Conservation (phyloP, 2,329 filamentous ascomycete species). For the Aureobasidium sp. region DNA sequence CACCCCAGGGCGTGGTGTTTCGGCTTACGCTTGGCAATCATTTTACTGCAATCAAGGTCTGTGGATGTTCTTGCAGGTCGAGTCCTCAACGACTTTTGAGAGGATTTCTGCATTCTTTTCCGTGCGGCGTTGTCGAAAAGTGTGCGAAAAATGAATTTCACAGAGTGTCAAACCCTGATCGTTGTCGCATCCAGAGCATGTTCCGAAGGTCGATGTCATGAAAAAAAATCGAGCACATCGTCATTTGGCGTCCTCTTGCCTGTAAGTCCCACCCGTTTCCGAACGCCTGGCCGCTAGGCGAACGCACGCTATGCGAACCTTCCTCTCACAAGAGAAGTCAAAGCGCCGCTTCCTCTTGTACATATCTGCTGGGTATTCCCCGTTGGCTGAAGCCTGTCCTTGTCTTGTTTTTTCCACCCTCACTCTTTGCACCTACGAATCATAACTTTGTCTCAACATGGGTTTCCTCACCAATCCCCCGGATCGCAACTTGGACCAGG, state of each 20-base stretch:
- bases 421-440: neutral
- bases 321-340: neutral
- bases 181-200: neutral
- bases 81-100: neutral
- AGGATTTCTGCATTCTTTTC: neutral
- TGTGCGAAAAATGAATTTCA: neutral
- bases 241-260: neutral
- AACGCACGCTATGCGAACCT: neutral
- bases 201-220: neutral
- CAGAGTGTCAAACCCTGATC: neutral
- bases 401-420: neutral
- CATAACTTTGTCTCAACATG: neutral
- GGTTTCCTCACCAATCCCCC: constrained; percentile 4
- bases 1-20: neutral
- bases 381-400: neutral
- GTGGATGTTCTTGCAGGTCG: neutral
- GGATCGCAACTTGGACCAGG: constrained; percentile 8
- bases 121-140: neutral
- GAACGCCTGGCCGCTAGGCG: neutral
- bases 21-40: neutral
- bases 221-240: neutral
- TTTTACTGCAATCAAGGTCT: neutral
- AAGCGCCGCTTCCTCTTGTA: neutral
- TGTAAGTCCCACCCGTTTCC: constrained; percentile 1
- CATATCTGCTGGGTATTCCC: neutral